These are phyloP conservation scores for Oemleria cerasiformis DNA, from an alignment of 306 rosid species.

Conservation along the genomic window DNA sequence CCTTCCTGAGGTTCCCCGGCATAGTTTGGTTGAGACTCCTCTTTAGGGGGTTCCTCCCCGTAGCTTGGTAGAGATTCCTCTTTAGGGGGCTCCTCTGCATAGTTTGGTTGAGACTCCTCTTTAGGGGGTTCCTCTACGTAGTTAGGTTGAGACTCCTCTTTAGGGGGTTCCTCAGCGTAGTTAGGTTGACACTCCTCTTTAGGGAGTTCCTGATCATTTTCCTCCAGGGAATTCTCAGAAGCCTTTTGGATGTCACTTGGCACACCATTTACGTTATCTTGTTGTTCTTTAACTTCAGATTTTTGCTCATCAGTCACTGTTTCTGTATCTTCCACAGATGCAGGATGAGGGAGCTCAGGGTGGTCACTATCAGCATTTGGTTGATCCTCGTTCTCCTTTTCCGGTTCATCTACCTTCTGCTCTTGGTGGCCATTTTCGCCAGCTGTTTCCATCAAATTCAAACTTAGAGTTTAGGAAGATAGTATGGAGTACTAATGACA, in stretches of 20 bases:
- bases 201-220: conserved; percentile 21
- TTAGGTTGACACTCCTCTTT: not conserved
- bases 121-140: conserved; percentile 2
- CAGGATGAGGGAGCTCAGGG: conserved; percentile 33
- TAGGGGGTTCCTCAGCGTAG: not conserved
- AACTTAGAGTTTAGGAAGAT: not conserved
- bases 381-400: conserved; percentile 30
- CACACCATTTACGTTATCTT: conserved; percentile 29
- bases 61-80: not conserved
- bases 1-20: conserved; percentile 25
- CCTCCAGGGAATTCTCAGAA: conserved; percentile 35
- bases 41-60: conserved; percentile 38
- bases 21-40: conserved; percentile 29
- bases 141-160: too few relatives aligned
- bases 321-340: conserved; percentile 26
- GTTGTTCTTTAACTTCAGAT: conserved; percentile 31
- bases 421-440: conserved; percentile 66
- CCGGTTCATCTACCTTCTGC: conserved; percentile 27
- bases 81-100: conserved; percentile 1
- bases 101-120: not conserved
- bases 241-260: conserved; percentile 26
- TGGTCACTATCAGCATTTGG: conserved; percentile 24
- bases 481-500: not conserved
- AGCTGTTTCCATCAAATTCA: conserved; percentile 39
- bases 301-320: conserved; percentile 35